Percentiles rank a stretch among this genome's conserved stretches.
Evolutionary conservation across 2,329 filamentous ascomycete species (phyloP).

Genomic region (Fusarium sp.): DNA sequence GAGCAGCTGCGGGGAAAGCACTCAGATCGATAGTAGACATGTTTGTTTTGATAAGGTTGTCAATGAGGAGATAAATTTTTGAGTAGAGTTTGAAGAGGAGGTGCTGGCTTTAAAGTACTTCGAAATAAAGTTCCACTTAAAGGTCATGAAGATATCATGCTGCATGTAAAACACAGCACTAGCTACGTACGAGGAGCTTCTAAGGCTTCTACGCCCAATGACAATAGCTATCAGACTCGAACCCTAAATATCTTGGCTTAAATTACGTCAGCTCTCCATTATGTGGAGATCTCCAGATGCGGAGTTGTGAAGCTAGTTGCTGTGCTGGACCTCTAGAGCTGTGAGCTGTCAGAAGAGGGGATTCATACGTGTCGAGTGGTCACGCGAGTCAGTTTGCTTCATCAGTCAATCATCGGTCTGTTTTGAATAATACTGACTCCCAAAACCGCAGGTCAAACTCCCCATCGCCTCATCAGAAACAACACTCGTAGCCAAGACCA

Average conservation of each 20-base stretch:
- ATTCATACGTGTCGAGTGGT: slow-evolving; percentile 25
- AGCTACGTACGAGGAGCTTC: slow-evolving; percentile 24
- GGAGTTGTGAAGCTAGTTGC: slow-evolving; percentile 28
- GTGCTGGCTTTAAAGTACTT: slow-evolving; percentile 19
- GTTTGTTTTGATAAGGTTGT: neutral
- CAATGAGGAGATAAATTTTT: slow-evolving; percentile 4
- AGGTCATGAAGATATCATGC: slow-evolving; percentile 41
- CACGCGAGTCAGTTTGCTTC: slow-evolving; percentile 7
- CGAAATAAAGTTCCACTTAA: slow-evolving; percentile 36
- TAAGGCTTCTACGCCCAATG: slow-evolving; percentile 22
- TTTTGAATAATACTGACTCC: slow-evolving; percentile 38
- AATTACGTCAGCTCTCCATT: slow-evolving; percentile 43
- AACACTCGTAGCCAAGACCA: slow-evolving; percentile 31
- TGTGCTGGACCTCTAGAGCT: neutral
- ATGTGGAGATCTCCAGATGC: slow-evolving; percentile 33
- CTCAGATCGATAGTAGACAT: slow-evolving; percentile 43
- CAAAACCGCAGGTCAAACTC: slow-evolving; percentile 41
- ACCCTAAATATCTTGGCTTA: slow-evolving; percentile 27
- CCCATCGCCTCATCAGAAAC: slow-evolving; percentile 41
- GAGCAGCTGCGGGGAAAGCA: slow-evolving; percentile 40
- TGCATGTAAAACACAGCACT: slow-evolving; percentile 28
- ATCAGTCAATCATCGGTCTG: slow-evolving; percentile 30
- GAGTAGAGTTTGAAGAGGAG: slow-evolving; percentile 13
- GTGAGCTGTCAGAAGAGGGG: slow-evolving; percentile 24
- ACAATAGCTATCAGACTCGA: slow-evolving; percentile 12